phyloP scores from a whole-genome alignment of 2,329 filamentous ascomycete species.

The Ramularia endophylla region DNA sequence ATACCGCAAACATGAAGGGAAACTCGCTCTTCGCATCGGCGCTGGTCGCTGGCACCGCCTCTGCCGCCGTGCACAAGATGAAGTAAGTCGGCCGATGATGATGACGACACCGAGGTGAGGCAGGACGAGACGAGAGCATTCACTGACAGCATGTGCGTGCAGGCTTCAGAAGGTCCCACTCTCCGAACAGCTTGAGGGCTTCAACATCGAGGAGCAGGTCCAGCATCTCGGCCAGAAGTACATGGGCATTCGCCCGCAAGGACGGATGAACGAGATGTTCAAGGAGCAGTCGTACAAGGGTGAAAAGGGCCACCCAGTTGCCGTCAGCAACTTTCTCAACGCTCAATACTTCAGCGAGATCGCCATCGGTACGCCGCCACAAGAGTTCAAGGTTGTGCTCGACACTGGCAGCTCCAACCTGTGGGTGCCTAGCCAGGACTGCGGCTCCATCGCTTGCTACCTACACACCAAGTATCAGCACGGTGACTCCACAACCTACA shows the following conservation, averaged over 20 bases:
- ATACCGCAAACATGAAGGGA: slow-evolving; percentile 66
- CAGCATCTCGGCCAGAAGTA: slow-evolving; percentile 91
- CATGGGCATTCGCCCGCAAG: slow-evolving; percentile 70
- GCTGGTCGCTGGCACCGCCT: slow-evolving; percentile 69
- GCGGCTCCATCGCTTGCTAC: slow-evolving; percentile 95
- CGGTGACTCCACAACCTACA: slow-evolving; percentile 78
- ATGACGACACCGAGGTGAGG: neutral
- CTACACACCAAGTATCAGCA: slow-evolving; percentile 97
- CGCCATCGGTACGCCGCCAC: slow-evolving; percentile 81
- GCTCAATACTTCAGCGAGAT: slow-evolving; percentile 99
- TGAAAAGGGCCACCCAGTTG: slow-evolving; percentile 69
- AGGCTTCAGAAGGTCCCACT: slow-evolving; percentile 80
- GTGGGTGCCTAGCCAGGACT: slow-evolving; percentile 90
- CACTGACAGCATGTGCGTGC: slow-evolving; percentile 29
- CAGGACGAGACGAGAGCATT: neutral
- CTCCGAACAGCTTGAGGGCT: slow-evolving; percentile 76
- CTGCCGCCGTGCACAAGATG: slow-evolving; percentile 84
- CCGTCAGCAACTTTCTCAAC: slow-evolving; percentile 96
- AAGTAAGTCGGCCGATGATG: slow-evolving; percentile 13
- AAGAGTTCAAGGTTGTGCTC: slow-evolving; percentile 96
- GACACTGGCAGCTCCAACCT: slow-evolving; percentile 99
- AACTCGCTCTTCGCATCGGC: slow-evolving; percentile 67
- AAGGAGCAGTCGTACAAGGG: slow-evolving; percentile 62
- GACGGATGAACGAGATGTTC: slow-evolving; percentile 72
- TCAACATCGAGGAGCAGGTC: slow-evolving; percentile 75